Evolutionary conservation across 495 filamentous ascomycete genomes (phyloP).

Genomic region (Aspergillus panamensis): DNA sequence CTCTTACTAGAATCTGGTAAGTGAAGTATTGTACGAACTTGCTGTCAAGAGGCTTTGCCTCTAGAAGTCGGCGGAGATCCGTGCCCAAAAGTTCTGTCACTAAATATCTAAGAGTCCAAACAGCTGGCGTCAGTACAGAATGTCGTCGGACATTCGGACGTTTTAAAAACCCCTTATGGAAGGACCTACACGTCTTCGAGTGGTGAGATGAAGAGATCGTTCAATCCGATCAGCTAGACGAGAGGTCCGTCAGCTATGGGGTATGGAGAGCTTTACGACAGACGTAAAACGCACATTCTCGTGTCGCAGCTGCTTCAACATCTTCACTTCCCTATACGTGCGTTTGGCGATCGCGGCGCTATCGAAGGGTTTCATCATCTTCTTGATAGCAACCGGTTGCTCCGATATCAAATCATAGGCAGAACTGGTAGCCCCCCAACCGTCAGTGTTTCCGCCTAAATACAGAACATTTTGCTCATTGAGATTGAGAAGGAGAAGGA

Average conservation of each 20-base stretch:
- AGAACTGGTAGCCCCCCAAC: slow-evolving; percentile 55
- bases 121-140: too few species aligned
- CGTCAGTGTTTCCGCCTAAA: background rate
- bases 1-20: slow-evolving; percentile 86
- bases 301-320: slow-evolving; percentile 92
- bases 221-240: slow-evolving; percentile 84
- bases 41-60: slow-evolving; percentile 90
- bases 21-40: slow-evolving; percentile 99
- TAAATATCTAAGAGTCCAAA: slow-evolving; percentile 64
- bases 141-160: background rate
- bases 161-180: background rate
- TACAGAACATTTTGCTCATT: background rate
- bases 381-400: slow-evolving; percentile 95
- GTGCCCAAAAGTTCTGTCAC: slow-evolving; percentile 97
- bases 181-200: slow-evolving; percentile 87
- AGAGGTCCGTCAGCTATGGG: background rate
- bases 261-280: slow-evolving; percentile 17
- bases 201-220: slow-evolving; percentile 98
- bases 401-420: slow-evolving; percentile 93
- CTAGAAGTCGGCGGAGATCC: slow-evolving; percentile 90
- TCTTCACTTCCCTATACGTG: slow-evolving; percentile 94
- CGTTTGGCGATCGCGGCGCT: slow-evolving; percentile 93
- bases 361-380: slow-evolving; percentile 99
- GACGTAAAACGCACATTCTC: slow-evolving; percentile 69
- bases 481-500: background rate